A percentile compares a stretch with the other conserved stretches of the same genome.
phyloP scores from a whole-genome alignment of 257 asterid genomes.

The Asclepias syriaca region DNA sequence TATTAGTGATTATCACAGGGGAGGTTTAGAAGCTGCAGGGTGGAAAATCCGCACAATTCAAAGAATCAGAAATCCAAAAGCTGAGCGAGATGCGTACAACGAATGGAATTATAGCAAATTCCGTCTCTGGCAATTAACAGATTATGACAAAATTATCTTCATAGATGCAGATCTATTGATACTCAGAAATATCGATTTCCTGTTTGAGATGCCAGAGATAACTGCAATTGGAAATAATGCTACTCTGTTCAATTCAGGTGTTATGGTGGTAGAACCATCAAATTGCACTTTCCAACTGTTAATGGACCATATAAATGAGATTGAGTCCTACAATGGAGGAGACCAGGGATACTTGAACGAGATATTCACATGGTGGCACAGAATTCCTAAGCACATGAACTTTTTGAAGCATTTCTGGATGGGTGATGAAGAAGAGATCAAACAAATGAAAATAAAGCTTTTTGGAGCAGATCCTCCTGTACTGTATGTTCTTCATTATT shows the following conservation, averaged over 20 bases:
- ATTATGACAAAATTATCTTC: constrained; percentile 80
- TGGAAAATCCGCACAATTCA: constrained; percentile 76
- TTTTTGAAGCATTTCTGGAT: constrained; percentile 81
- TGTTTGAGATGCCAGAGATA: constrained; percentile 87
- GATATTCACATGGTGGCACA: constrained; percentile 93
- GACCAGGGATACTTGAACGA: constrained; percentile 92
- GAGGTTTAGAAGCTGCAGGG: constrained; percentile 80
- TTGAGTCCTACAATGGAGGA: constrained; percentile 88
- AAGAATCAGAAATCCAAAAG: constrained; percentile 87
- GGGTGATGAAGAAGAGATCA: constrained; percentile 66
- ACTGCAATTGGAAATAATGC: constrained; percentile 83
- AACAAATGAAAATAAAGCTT: constrained; percentile 51
- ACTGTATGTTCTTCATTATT: constrained; percentile 71
- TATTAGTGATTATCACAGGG: constrained; percentile 63
- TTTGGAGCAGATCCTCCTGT: constrained; percentile 80
- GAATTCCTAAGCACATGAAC: constrained; percentile 85
- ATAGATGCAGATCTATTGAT: constrained; percentile 76
- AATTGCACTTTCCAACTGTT: constrained; percentile 71
- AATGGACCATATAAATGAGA: constrained; percentile 83
- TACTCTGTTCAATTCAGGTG: constrained; percentile 84
- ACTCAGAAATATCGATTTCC: constrained; percentile 76
- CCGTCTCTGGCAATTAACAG: constrained; percentile 93
- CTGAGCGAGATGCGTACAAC: constrained; percentile 80
- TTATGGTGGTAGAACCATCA: constrained; percentile 90
- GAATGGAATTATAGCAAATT: constrained; percentile 94